phyloP scores from a whole-genome alignment of 108 stramenopile genomes.

The Schizochytrium sp. region DNA sequence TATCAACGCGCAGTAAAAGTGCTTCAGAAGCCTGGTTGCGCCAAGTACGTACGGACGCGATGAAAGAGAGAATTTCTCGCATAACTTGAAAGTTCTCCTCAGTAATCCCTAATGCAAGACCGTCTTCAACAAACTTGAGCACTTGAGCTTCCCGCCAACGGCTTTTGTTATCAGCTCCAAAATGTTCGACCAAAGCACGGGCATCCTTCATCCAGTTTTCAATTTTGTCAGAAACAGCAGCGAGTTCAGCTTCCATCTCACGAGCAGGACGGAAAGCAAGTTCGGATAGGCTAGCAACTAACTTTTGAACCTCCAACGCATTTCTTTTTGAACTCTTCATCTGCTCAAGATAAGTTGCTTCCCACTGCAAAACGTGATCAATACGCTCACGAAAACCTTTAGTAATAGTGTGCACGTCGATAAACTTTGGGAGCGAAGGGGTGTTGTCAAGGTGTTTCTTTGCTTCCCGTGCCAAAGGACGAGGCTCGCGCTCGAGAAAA shows the following conservation, averaged over 20 bases:
- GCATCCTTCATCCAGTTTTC: neutral
- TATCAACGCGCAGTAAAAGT: neutral
- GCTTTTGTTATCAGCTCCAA: neutral
- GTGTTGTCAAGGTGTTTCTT: neutral
- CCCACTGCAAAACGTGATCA: neutral
- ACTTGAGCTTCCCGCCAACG: constrained; percentile 19
- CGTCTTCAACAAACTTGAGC: neutral
- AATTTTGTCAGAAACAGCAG: constrained; percentile 1
- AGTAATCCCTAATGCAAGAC: neutral
- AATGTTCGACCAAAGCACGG: neutral
- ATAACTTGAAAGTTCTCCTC: constrained; percentile 26
- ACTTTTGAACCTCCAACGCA: neutral
- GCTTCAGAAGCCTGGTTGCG: neutral
- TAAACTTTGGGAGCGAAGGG: neutral
- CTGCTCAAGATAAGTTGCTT: neutral
- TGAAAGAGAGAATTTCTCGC: neutral
- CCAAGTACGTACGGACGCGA: neutral
- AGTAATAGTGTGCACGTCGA: neutral
- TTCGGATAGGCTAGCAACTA: neutral
- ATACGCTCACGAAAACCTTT: neutral
- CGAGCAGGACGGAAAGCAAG: neutral
- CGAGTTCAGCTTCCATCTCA: constrained; percentile 6
- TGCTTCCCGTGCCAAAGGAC: neutral
- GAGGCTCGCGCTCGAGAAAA: neutral
- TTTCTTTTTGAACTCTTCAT: neutral